Evolutionary conservation across 2,329 filamentous ascomycete genomes (phyloP).

Genomic region (Alternaria arbusti): DNA sequence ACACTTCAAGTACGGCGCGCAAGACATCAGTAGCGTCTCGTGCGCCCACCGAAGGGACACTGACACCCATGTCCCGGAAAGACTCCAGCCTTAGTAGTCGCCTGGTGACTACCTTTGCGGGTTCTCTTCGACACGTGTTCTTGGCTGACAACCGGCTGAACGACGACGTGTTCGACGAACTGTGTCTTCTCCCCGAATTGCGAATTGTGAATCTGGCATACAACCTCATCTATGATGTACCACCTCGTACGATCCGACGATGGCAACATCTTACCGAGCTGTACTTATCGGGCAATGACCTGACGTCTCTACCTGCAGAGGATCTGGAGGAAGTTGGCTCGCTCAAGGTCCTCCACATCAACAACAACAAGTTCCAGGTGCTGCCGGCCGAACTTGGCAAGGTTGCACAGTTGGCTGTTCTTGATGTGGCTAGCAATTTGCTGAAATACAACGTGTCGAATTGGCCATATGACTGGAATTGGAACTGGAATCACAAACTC

Average conservation of each 20-base stretch:
- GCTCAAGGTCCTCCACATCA: slow-evolving; percentile 90
- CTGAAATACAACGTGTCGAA: slow-evolving; percentile 99
- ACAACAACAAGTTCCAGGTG: slow-evolving; percentile 97
- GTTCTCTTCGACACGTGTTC: slow-evolving; percentile 81
- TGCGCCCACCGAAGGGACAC: slow-evolving; percentile 62
- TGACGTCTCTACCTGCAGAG: slow-evolving; percentile 89
- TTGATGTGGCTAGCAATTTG: slow-evolving; percentile 94
- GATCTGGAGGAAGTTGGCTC: slow-evolving; percentile 90
- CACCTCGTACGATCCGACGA: slow-evolving; percentile 82
- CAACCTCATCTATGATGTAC: slow-evolving; percentile 92
- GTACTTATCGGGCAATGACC: slow-evolving; percentile 92
- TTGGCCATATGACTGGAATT: slow-evolving; percentile 99
- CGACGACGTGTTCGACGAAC: slow-evolving; percentile 93
- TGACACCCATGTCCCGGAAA: slow-evolving; percentile 71
- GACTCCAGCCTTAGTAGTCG: slow-evolving; percentile 86
- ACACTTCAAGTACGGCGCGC: slow-evolving; percentile 57
- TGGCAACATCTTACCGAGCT: slow-evolving; percentile 92
- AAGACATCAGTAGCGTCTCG: slow-evolving; percentile 85
- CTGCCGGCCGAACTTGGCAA: slow-evolving; percentile 94
- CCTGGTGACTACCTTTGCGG: slow-evolving; percentile 84
- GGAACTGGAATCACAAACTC: slow-evolving; percentile 96
- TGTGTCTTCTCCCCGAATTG: slow-evolving; percentile 81
- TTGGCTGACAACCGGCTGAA: slow-evolving; percentile 93
- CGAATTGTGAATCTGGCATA: slow-evolving; percentile 92
- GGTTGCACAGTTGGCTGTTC: slow-evolving; percentile 85